Evolutionary conservation across 441 rosid species (phyloP), one percentile per base, ranked within the genome.

Genomic region (Theobroma grandiflorum): DNA sequence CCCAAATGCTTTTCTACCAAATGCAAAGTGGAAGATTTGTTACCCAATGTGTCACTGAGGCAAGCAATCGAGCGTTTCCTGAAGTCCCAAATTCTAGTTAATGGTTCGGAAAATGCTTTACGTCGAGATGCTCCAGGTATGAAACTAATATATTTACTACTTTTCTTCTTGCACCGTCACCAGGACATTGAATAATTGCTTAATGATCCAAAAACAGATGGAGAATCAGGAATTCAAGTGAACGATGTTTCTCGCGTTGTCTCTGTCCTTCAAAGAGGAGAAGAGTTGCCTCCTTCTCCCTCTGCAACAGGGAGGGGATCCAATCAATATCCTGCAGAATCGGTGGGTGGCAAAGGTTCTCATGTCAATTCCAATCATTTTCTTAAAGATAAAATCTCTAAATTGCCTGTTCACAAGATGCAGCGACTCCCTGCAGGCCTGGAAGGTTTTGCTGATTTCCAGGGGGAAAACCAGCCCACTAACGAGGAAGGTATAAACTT

Each of bases 41-140:
- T 90, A 31, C 93, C 91, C 66, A 90, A 88, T 86, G 61, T 90
- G 76, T 86, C 90, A 76, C 88, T 90, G 64, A 84, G 90, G 85
- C 86, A 85, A 80, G 89, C 91, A 72, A 85, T 87, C 57, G 84
- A 84, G 68, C 83, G 47, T 71, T 87, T 86, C 79, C 86, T 85
- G 22, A 84, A 86, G 74, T 82, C 88, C 38, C 84, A 84, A 83
- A 78, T 79, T 79, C 79, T 73, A 68, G 64, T 79, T 26, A 76
- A 47, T 78, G 73, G 78, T 74, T 64, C 86, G 64, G 89, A 82
- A 68, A 82, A 84, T 81, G 80, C 75, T 79, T 71, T 79, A 38
- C 72, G 72, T 58, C 79, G 16, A 64, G 78, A 86, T 85, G 91
- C 85, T 43, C 82, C 91, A 2, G 91, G 93, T 88, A 79, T 38